Conservation (phyloP, 495 filamentous ascomycete genomes). For the Penicillium nucicola region DNA sequence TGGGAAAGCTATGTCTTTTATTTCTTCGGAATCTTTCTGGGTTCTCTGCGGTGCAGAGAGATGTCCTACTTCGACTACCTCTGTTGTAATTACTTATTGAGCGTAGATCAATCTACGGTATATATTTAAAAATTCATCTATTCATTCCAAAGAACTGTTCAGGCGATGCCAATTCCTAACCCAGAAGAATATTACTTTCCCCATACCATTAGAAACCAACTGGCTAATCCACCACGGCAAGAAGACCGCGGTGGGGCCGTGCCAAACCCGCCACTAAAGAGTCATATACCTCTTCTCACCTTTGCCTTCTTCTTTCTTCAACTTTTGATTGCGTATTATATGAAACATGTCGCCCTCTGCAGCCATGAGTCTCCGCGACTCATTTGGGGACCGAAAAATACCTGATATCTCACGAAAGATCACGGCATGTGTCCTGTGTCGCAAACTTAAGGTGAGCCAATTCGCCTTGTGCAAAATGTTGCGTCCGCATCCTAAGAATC, state of each 20-base stretch:
- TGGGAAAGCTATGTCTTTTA: not conserved
- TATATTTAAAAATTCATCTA: too few species aligned
- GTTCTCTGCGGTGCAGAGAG: not conserved
- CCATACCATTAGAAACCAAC: too few species aligned
- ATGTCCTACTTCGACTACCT: not conserved
- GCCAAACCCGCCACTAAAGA: not conserved
- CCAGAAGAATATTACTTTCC: too few species aligned
- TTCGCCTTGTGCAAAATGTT: too few species aligned
- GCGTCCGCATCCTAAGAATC: too few species aligned
- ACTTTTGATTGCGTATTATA: not conserved
- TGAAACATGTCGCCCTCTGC: not conserved
- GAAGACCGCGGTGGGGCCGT: slow-evolving; percentile 1
- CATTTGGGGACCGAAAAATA: slow-evolving; percentile 19
- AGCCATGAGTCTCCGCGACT: slow-evolving; percentile 1
- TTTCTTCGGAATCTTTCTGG: not conserved
- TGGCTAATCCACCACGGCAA: not conserved
- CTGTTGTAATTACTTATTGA: not conserved
- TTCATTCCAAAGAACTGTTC: too few species aligned
- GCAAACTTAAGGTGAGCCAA: slow-evolving; percentile 12
- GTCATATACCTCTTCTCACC: too few species aligned
- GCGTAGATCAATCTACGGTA: not conserved
- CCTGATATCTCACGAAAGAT: slow-evolving; percentile 22
- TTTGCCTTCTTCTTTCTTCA: too few species aligned
- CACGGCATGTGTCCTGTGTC: slow-evolving; percentile 18
- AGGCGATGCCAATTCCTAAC: too few species aligned